These are phyloP conservation scores for Moesziomyces globuligerus DNA, from an alignment of 1,284 basidiomycete genomes.

Conservation along the genomic window DNA sequence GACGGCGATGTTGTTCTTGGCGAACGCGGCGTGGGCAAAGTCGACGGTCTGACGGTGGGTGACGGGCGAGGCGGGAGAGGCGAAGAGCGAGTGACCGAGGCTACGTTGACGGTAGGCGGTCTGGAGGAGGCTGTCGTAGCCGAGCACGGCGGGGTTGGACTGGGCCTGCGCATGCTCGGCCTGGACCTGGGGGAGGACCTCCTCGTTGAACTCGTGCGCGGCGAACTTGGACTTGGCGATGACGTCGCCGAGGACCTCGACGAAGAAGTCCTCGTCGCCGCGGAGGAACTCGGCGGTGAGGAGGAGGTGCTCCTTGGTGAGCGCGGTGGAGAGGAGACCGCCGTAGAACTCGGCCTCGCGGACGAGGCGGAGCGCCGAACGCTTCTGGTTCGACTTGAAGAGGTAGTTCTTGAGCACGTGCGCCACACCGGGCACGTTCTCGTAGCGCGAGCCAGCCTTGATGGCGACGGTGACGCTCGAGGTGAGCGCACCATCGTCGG, in stretches of 20 bases:
- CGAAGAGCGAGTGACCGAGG: slow-evolving; percentile 64
- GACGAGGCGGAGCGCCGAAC: slow-evolving; percentile 88
- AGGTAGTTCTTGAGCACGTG: slow-evolving; percentile 60
- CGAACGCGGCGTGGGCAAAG: slow-evolving; percentile 55
- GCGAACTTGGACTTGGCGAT: slow-evolving; percentile 57
- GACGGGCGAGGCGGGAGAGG: slow-evolving; percentile 60
- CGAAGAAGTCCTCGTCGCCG: slow-evolving; percentile 78
- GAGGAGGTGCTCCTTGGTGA: slow-evolving; percentile 89
- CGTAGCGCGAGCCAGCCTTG: slow-evolving; percentile 60
- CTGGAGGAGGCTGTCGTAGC: slow-evolving; percentile 60
- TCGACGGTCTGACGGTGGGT: slow-evolving; percentile 47
- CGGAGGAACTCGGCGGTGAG: slow-evolving; percentile 93
- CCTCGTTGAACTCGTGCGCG: slow-evolving; percentile 64
- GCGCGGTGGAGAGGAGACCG: slow-evolving; percentile 85
- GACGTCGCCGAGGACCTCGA: slow-evolving; percentile 64
- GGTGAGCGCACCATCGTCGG: slow-evolving; percentile 57
- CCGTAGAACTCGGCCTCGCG: slow-evolving; percentile 94
- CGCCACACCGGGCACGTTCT: slow-evolving; percentile 57
- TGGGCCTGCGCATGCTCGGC: slow-evolving; percentile 57
- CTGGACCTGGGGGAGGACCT: slow-evolving; percentile 60
- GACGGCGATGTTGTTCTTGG: slow-evolving; percentile 65
- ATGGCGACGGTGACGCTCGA: slow-evolving; percentile 62
- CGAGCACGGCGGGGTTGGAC: slow-evolving; percentile 53
- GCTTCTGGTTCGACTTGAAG: slow-evolving; percentile 68
- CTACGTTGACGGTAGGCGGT: slow-evolving; percentile 64